Base-by-base conservation (phyloP, 2,329 filamentous ascomycete genomes). In the Lasiodiplodia sp. region DNA sequence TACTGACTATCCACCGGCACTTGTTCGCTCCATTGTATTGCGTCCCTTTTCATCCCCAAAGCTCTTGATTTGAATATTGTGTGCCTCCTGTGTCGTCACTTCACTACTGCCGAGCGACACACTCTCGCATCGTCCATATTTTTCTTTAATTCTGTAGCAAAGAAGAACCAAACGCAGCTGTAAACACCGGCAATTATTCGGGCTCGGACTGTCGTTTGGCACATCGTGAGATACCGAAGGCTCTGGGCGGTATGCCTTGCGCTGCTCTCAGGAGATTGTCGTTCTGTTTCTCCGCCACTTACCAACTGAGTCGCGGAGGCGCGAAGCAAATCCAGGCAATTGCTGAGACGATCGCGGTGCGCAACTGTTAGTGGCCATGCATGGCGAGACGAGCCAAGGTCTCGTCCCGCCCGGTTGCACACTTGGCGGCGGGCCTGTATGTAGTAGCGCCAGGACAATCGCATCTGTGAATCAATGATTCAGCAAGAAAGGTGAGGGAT, bases 371-470 rank as follows among this genome's bases (percentile, higher is more conserved):
- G 58, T 44, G 56, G 28, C 49, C 31, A 14, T 16, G 28, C 10
- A 23, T 64, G 60, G 60, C 60, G 60, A 52, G 60, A 64, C 60
- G 47, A 64, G 60, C 60, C 60, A 64, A 64, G 60, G 47, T 28
- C 60, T 64, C 51, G 60, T 64, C 60, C 60, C 60, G 44, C 37
- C 60, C 37, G 25, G 28, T 25, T 25, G 44, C 28, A 34, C 47
- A 51, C 60, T 64, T 64, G 60, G 60, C 60, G 60, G 60, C 60
- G 60, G 60, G 60, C 44, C 44, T 64, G 47, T 37, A 49, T 12
- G 37, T 3, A 49, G 28, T 11, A 16, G 31, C 25, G 14, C 25
- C 25, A 51, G 16, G 6, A 18, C 28, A 14, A 2, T n/a, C 47
- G 28, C 23, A 14, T 11, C 10, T 16, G 8, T 10, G 21, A n/a